Percentiles rank a stretch among this genome's conserved stretches.
These are phyloP conservation scores for Trichoderma aggressivum DNA, from an alignment of 2,329 filamentous ascomycete genomes.

Conservation along the genomic window DNA sequence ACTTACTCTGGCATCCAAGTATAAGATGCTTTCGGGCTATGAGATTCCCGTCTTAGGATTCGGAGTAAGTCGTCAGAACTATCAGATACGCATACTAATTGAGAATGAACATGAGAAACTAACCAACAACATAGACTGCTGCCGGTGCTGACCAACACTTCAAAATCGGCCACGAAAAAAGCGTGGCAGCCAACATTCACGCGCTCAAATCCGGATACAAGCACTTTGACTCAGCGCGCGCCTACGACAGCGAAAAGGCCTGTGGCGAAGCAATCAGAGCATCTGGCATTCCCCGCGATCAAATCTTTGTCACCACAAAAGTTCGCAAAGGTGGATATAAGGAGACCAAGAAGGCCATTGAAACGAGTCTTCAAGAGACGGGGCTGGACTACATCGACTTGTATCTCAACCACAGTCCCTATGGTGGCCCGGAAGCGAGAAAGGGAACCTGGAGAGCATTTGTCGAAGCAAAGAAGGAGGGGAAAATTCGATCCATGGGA, in stretches of 20 bases:
- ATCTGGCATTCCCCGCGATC: slow-evolving; percentile 52
- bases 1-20: background rate
- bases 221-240: slow-evolving; percentile 61
- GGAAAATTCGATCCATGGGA: slow-evolving; percentile 62
- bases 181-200: background rate
- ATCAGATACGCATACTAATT: background rate
- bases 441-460: slow-evolving; percentile 64
- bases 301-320: slow-evolving; percentile 71
- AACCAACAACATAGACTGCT: background rate
- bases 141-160: background rate
- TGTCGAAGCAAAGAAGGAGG: slow-evolving; percentile 58
- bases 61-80: background rate
- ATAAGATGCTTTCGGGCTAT: slow-evolving; percentile 4
- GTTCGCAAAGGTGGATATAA: slow-evolving; percentile 57
- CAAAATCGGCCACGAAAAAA: background rate
- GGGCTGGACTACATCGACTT: slow-evolving; percentile 62
- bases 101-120: background rate
- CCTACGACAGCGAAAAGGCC: slow-evolving; percentile 65
- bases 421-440: slow-evolving; percentile 49
- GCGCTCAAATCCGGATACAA: slow-evolving; percentile 59
- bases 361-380: background rate
- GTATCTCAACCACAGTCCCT: slow-evolving; percentile 65
- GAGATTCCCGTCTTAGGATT: slow-evolving; percentile 5
- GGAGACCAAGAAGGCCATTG: slow-evolving; percentile 26
- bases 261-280: slow-evolving; percentile 62